Evolutionary conservation across 768 basidiomycete genomes (phyloP).

Genomic region (Termitomyces sp.): DNA sequence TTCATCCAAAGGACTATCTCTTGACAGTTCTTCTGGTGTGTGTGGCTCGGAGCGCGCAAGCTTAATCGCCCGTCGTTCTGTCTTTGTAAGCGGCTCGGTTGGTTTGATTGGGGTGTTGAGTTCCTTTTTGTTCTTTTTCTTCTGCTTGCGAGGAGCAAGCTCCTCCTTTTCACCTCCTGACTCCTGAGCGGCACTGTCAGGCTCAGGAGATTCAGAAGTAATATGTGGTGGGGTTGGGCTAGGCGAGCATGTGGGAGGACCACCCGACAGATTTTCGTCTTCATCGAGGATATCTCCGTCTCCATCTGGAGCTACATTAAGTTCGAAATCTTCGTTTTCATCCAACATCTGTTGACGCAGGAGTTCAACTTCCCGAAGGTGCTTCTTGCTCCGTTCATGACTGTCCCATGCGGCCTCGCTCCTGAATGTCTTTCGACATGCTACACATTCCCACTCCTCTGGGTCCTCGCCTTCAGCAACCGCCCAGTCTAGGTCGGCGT

Average conservation of each 20-base stretch:
- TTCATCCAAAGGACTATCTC: background rate
- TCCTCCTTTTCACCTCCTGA: constrained; percentile 6
- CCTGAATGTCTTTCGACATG: constrained; percentile 82
- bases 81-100: constrained; percentile 10
- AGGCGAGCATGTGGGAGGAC: background rate
- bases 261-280: constrained; percentile 8
- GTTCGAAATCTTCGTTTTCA: constrained; percentile 61
- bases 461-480: constrained; percentile 62
- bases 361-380: constrained; percentile 79
- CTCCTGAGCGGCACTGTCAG: background rate
- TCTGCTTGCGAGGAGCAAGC: constrained; percentile 4
- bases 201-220: background rate
- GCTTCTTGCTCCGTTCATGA: constrained; percentile 94
- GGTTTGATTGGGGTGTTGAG: background rate
- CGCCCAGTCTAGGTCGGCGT: constrained; percentile 72
- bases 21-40: background rate
- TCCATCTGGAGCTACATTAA: constrained; percentile 19
- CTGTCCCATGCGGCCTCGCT: constrained; percentile 95
- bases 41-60: constrained; percentile 2
- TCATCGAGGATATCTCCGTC: constrained; percentile 16
- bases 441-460: constrained; percentile 95
- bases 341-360: constrained; percentile 71
- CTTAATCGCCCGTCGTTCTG: constrained; percentile 13
- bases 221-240: constrained; percentile 1
- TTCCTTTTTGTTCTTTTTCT: constrained; percentile 9